Percentiles rank a stretch among this genome's conserved stretches.
Conservation (phyloP, 2,329 filamentous ascomycete species). For the Fusarium zealandicum region DNA sequence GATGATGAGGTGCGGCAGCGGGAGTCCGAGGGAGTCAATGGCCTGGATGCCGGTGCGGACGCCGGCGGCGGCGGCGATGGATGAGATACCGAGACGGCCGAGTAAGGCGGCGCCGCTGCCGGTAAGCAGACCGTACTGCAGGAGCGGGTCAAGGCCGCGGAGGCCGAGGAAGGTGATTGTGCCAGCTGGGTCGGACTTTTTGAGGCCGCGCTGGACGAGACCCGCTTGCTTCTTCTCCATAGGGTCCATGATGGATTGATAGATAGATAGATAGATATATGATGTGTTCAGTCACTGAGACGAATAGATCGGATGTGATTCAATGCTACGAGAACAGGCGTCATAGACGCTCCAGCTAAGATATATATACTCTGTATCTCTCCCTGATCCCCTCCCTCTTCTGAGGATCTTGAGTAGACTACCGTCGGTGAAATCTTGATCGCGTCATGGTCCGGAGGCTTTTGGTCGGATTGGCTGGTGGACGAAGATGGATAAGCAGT, state of each 20-base stretch:
- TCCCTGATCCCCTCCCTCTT: no score
- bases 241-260: conserved; percentile 2
- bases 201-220: conserved; percentile 49
- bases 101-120: conserved; percentile 54
- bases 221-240: conserved; percentile 29
- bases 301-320: no score
- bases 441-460: no score
- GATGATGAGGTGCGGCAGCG: conserved; percentile 58
- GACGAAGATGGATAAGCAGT: no score
- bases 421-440: no score
- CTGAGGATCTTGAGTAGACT: no score
- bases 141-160: conserved; percentile 45
- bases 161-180: conserved; percentile 50
- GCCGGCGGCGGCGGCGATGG: conserved; percentile 49
- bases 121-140: conserved; percentile 45
- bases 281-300: no score
- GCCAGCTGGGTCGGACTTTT: conserved; percentile 45
- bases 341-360: no score
- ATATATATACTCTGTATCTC: no score
- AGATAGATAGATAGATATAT: background rate
- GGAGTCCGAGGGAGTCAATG: conserved; percentile 54
- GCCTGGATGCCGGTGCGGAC: conserved; percentile 40
- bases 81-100: conserved; percentile 53
- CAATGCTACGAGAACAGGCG: no score
- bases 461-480: no score